Evolutionary conservation across 2,329 filamentous ascomycete genomes (phyloP), one percentile per base, ranked within the genome.

Genomic region (Hymenoscyphus scutula): DNA sequence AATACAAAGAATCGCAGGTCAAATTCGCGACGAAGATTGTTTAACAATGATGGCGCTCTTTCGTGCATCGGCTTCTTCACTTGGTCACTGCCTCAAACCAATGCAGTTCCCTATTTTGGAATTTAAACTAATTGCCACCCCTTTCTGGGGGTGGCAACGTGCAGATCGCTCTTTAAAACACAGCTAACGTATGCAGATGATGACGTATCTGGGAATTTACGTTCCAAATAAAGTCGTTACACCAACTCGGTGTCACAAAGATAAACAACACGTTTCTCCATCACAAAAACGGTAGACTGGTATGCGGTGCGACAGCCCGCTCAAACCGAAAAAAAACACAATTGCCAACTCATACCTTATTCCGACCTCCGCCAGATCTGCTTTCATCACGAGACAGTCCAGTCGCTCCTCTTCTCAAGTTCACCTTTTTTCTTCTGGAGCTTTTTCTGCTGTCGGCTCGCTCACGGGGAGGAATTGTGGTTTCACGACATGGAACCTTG

Each of bases 261-360:
- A n/a, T n/a, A n/a, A 37, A 23, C 41, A 19, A 17, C 57, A 34
- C 37, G 17, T 34, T 48, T 6, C 27, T 29, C 53, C 23, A 34
- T 59, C 45, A 59, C 57, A 51, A 38, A 19, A 45, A 59, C 29
- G 29, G 30, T 23, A 53, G 29, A 53, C 23, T 59, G 57, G n/a
- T 19, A 23, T 51, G 23, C 45, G 17, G 57, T 59, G 27, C 34
- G 57, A 34, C 56, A 23, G 7, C n/a, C 41, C 34, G 45, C 53
- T 59, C 57, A 25, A 51, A 41, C 38, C 3, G 6, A 29, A 41
- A 23, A 51, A 48, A n/a, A n/a, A n/a, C n/a, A n/a, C n/a, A n/a
- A 37, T 17, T 59, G 45, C 57, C 57, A 59, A 59, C 41, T 32
- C 45, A 59, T 45, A 59, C 45, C 30, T 59, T 30, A 38, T 53